Base-by-base conservation (phyloP, 257 asterid species). In the Scutellaria minor region DNA sequence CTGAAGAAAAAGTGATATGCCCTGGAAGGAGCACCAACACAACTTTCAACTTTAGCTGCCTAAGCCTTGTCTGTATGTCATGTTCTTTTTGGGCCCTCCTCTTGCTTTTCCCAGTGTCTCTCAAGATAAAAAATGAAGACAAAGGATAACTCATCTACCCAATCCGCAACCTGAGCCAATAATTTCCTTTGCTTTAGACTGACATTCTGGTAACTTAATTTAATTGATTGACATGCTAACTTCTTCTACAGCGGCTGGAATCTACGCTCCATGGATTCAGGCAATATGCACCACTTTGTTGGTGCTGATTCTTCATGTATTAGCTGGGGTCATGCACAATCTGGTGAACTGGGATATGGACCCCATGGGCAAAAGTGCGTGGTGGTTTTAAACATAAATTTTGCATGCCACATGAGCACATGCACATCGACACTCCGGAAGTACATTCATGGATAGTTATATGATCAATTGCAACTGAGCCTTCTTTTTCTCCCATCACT, bases 231-330 rank as follows among this genome's bases (percentile, higher is more conserved):
- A 73, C 20, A 15, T 22, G 53, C 58, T 70, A 75, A 51, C 24
- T 35, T 70, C 53, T 75, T 73, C 62, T 81, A 39, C 74, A 92
- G 98, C 77, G 98, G 99, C 64, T 95, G 99, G 98, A 68, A 95
- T 73, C 68, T 95, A 35, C 92, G 97, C 47, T 90, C 98, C 78
- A 95, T 95, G 98, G 93, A 95, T 83, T 95, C 99, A 15, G 99
- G 99, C 77, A 12, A 75, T 68, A 79, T 71, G 82, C 98, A 92
- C 80, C 98, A 95, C 84, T 95, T 95, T 74, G 99, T 95, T 41
- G 99, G 98, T 78, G 97, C 99, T 79, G 99, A 95, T 85, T 87
- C 98, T 64, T 95, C 98, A 3, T 95, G 99, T 66, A 95, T 95
- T 69, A 95, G 99, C 76, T 95, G 99, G 99, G 99, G 99, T 47